Evolutionary conservation across 1,139 yeast genomes (phyloP).

Genomic region (Saccharomyces pastorianus): DNA sequence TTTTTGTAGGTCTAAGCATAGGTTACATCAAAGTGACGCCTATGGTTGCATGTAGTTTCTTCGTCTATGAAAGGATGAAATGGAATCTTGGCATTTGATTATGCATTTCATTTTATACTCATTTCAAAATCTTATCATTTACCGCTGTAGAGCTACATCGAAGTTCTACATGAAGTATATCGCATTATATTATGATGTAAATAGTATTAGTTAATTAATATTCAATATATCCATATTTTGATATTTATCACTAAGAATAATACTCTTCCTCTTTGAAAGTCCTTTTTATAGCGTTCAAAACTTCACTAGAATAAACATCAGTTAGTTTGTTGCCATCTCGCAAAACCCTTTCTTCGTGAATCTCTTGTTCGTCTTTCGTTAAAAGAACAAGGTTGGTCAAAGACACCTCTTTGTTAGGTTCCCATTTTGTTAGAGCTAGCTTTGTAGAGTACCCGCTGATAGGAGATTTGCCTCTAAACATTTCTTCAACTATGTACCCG

Average conservation of each 20-base stretch:
- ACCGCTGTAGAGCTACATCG: neutral
- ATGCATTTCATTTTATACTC: neutral
- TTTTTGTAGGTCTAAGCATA: conserved; percentile 86
- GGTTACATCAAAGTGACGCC: conserved; percentile 94
- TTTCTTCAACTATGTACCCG: conserved; percentile 82
- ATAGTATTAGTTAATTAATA: conserved; percentile 33
- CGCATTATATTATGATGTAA: neutral
- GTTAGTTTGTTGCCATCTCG: conserved; percentile 52
- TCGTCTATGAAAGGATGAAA: conserved; percentile 85
- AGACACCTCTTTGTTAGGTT: conserved; percentile 46
- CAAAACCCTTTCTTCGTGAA: conserved; percentile 67
- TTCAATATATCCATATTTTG: conserved; percentile 15
- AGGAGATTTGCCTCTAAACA: conserved; percentile 85
- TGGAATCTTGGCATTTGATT: conserved; percentile 49
- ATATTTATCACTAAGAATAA: conserved; percentile 38
- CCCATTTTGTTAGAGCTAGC: conserved; percentile 77
- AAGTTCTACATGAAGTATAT: neutral
- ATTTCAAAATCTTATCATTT: neutral
- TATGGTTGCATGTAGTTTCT: conserved; percentile 94
- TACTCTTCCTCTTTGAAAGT: conserved; percentile 69
- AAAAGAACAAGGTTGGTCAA: conserved; percentile 73
- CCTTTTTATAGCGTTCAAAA: conserved; percentile 48
- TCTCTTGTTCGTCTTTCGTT: conserved; percentile 79
- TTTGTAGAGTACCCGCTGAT: conserved; percentile 75
- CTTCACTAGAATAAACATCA: conserved; percentile 58